phyloP scores from a whole-genome alignment of 179 eudicot species.

The Kewa caespitosa region DNA sequence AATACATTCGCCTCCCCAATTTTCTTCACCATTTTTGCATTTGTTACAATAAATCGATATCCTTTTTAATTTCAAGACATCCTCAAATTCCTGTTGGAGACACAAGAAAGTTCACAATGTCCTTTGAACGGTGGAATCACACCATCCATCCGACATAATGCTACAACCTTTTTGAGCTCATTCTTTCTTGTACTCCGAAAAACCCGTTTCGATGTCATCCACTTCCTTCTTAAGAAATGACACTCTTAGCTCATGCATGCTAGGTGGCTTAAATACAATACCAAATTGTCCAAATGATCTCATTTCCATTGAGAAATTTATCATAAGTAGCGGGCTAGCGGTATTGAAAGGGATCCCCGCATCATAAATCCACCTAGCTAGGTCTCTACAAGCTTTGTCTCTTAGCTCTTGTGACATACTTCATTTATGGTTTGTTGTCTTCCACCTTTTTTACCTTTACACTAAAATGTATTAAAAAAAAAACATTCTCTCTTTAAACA shows the following conservation, averaged over 20 bases:
- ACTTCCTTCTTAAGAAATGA: background rate
- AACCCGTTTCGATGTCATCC: background rate
- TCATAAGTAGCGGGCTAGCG: background rate
- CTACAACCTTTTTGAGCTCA: slow-evolving; percentile 1
- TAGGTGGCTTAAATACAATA: background rate
- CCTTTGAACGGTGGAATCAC: background rate
- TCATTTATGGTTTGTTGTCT: slow-evolving; percentile 1
- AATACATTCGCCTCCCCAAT: background rate
- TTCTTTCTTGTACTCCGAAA: background rate
- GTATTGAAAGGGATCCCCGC: background rate
- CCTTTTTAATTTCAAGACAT: slow-evolving; percentile 3
- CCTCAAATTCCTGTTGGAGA: slow-evolving; percentile 13
- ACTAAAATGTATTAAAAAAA: too few relatives aligned
- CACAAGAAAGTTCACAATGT: slow-evolving; percentile 8
- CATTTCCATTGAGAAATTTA: background rate
- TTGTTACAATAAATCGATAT: background rate
- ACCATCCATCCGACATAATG: slow-evolving; percentile 7
- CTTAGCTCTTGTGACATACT: background rate
- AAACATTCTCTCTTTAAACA: too few relatives aligned
- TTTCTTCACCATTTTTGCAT: background rate
- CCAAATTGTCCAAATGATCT: background rate
- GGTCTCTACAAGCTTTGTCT: background rate
- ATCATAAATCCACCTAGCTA: background rate
- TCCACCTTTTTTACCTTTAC: background rate
- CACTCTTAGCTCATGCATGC: background rate